phyloP scores from a whole-genome alignment of 768 basidiomycete species.

The Pisolithus albus region DNA sequence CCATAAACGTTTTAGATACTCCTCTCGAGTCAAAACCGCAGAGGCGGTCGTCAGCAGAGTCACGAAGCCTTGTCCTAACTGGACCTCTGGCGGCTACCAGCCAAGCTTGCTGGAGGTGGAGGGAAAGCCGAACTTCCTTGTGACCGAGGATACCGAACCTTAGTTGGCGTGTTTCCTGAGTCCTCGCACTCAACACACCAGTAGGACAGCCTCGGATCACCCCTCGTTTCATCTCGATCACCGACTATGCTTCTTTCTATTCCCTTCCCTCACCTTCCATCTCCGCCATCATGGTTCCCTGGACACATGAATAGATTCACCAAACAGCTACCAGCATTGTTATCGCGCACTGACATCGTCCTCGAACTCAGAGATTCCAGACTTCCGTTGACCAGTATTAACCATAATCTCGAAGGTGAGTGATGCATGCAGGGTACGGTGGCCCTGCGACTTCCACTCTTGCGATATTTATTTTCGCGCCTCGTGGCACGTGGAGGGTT shows the following conservation, averaged over 20 bases:
- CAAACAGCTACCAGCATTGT: constrained; percentile 63
- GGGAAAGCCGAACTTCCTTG: too few species aligned
- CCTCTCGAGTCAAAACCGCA: too few species aligned
- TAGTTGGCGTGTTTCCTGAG: neutral
- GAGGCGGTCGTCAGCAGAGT: too few species aligned
- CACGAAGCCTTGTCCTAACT: too few species aligned
- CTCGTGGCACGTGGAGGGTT: constrained; percentile 17
- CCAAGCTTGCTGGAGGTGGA: too few species aligned
- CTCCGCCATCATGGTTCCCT: constrained; percentile 89
- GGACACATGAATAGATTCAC: constrained; percentile 93
- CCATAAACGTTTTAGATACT: too few species aligned
- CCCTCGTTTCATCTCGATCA: constrained; percentile 6
- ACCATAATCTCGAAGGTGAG: constrained; percentile 80
- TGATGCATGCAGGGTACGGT: neutral
- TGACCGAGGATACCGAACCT: too few species aligned
- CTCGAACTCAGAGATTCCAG: constrained; percentile 93
- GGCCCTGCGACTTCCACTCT: neutral
- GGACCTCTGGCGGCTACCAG: too few species aligned
- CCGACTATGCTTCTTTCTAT: constrained; percentile 29
- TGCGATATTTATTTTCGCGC: neutral
- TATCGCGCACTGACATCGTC: constrained; percentile 82
- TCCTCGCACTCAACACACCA: constrained; percentile 4
- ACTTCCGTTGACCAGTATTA: constrained; percentile 90
- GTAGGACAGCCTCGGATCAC: neutral
- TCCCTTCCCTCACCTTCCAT: constrained; percentile 47